Evolutionary conservation across 352 stramenopile genomes (phyloP).

Genomic region (Phytophthora pistaciae): DNA sequence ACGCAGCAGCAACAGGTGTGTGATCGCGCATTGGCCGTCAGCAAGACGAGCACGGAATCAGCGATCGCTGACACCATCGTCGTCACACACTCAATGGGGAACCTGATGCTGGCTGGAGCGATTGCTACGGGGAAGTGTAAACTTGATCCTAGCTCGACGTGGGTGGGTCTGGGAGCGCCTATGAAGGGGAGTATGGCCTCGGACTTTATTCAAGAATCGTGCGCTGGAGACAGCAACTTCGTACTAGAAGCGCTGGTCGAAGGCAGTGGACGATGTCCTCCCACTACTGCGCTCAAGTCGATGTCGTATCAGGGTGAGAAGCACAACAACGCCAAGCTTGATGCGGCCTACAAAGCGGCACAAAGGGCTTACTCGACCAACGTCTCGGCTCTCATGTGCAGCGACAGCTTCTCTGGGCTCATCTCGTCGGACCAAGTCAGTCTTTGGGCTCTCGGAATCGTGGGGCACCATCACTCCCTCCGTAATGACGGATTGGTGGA

Average conservation of each 20-base stretch:
- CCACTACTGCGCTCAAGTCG: slow-evolving; percentile 20
- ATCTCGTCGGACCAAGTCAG: slow-evolving; percentile 7
- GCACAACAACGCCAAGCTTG: slow-evolving; percentile 9
- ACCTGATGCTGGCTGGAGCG: slow-evolving; percentile 29
- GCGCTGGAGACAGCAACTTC: slow-evolving; percentile 18
- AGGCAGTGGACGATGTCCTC: slow-evolving; percentile 23
- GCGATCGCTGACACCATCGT: slow-evolving; percentile 25
- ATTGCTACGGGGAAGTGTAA: slow-evolving; percentile 30
- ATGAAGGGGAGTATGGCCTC: slow-evolving; percentile 27
- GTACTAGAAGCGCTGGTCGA: neutral
- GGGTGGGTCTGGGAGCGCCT: slow-evolving; percentile 34
- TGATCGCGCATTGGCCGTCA: slow-evolving; percentile 19
- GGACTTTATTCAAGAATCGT: slow-evolving; percentile 23
- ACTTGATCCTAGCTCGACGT: slow-evolving; percentile 32
- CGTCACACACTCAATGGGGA: slow-evolving; percentile 29
- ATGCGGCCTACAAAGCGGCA: slow-evolving; percentile 23
- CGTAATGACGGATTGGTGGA: slow-evolving; percentile 45
- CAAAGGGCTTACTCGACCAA: slow-evolving; percentile 26
- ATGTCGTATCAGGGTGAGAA: slow-evolving; percentile 30
- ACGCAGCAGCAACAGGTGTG: slow-evolving; percentile 26
- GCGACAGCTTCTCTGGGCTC: slow-evolving; percentile 27
- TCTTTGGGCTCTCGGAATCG: neutral
- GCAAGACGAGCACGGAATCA: slow-evolving; percentile 4
- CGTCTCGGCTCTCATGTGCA: slow-evolving; percentile 33
- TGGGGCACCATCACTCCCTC: slow-evolving; percentile 18